Evolutionary conservation across 495 filamentous ascomycete genomes (phyloP), one percentile per base, ranked within the genome.

Genomic region (Xylaria scruposa): DNA sequence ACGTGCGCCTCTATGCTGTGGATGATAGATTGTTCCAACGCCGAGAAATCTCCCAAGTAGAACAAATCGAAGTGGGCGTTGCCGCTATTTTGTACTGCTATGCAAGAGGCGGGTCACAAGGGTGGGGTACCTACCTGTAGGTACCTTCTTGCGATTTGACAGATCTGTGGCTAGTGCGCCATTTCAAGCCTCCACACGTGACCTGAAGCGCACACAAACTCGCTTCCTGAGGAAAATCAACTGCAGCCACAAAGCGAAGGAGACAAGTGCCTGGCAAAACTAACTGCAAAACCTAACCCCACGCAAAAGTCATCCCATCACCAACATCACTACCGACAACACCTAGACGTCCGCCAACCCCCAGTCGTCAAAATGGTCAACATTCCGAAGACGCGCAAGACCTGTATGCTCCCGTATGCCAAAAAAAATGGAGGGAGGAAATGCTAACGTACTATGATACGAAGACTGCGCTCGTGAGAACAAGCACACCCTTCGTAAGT

Each of bases 401-500:
- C 82, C 72, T 84, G 70, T 66, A 71, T 67, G 62, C 67, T 7
- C 26, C 33, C 10, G 13, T 1, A 51, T 54, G 24, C 17, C 10
- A 38, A 60, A 19, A 4, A 49, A 31, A 21, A 67, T 1, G 47
- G 31, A 58, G 5, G 61, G 36, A 58, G 10, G 61, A 24, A 67
- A 40, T 66, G 40, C 70, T 71, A 44, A 67, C 53, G 7, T 42
- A 44, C 13, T 13, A 58, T 13, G 56, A 7, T n/a, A 33, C 13
- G 24, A 66, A 71, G 70, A 72, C 64, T 72, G 70, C 70, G 70
- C 70, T 63, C 68, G 72, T 61, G 68, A 74, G 53, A 62, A 75
- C 70, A 73, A 70, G 66, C 91, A 94, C 87, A 90, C 88, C 76
- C 89, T 93, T 83, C 93, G 69, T 71, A 71, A 71, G 70, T 71